A percentile compares a stretch with the other conserved stretches of the same genome.
Evolutionary conservation across 192 early-diverging fungal species (phyloP).

Genomic region (Physocladia obscura): DNA sequence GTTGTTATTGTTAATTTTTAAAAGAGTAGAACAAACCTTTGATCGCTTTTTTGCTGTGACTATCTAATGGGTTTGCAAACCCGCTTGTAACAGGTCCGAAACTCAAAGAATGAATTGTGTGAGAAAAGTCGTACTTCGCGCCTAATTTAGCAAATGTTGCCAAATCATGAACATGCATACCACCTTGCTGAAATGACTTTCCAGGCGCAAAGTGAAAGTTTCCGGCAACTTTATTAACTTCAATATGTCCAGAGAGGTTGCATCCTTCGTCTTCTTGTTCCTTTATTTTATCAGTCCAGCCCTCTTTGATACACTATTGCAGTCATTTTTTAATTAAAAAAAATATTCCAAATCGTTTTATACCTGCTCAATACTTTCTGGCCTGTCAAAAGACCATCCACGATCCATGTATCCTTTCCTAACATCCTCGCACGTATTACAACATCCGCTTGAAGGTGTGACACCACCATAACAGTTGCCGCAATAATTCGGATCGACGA

Average conservation of each 20-base stretch:
- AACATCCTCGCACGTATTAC: slow-evolving; percentile 93
- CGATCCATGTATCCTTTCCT: slow-evolving; percentile 74
- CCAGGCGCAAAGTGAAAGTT: slow-evolving; percentile 94
- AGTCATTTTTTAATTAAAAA: not conserved
- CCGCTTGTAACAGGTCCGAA: slow-evolving; percentile 66
- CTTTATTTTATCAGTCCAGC: slow-evolving; percentile 71
- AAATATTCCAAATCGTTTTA: not conserved
- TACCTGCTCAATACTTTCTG: slow-evolving; percentile 82
- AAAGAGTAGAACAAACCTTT: slow-evolving; percentile 31
- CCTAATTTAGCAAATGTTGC: slow-evolving; percentile 46
- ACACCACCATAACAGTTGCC: slow-evolving; percentile 86
- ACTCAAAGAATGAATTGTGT: slow-evolving; percentile 76
- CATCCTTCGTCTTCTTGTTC: slow-evolving; percentile 88
- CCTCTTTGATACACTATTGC: slow-evolving; percentile 79
- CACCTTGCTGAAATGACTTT: slow-evolving; percentile 66
- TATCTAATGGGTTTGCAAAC: slow-evolving; percentile 69
- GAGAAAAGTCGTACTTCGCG: slow-evolving; percentile 75
- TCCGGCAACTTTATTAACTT: slow-evolving; percentile 90
- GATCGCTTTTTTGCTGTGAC: slow-evolving; percentile 54
- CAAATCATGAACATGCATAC: slow-evolving; percentile 80
- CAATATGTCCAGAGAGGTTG: slow-evolving; percentile 72
- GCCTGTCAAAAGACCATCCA: slow-evolving; percentile 80
- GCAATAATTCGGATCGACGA: slow-evolving; percentile 62
- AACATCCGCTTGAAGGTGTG: slow-evolving; percentile 73
- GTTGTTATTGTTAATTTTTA: not conserved